Conservation (phyloP, 306 rosid species). For the Prunus mira region DNA sequence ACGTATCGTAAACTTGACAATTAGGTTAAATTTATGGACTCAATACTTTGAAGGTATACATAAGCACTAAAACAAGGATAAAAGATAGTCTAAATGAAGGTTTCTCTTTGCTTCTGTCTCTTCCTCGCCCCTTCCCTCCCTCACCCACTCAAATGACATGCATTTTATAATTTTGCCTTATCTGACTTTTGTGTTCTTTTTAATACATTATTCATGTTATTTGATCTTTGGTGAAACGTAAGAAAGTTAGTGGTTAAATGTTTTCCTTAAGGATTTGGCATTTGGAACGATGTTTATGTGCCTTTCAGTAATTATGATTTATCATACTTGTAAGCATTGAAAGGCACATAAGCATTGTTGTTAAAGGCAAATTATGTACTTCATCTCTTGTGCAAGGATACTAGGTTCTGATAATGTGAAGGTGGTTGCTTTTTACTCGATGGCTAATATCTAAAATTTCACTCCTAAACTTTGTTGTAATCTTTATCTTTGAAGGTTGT, state of each 20-base stretch:
- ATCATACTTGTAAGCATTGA: not conserved
- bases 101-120: not conserved
- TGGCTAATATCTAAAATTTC: not conserved
- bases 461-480: constrained; percentile 7
- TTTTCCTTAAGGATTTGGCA: not conserved
- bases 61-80: not conserved
- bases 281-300: not conserved
- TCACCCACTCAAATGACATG: not conserved
- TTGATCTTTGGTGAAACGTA: not conserved
- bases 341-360: not conserved
- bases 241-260: not conserved
- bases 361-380: not conserved
- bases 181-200: not conserved
- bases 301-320: not conserved
- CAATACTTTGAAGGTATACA: not conserved
- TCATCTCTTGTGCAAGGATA: not conserved
- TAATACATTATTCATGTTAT: not conserved
- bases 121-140: not conserved
- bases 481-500: constrained; percentile 61
- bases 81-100: not conserved
- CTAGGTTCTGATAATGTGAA: not conserved
- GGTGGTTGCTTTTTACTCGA: not conserved
- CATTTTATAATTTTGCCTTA: not conserved
- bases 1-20: not conserved
- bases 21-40: not conserved